Percentiles rank a stretch among this genome's conserved stretches.
phyloP scores from a whole-genome alignment of 257 asterid species.

The Galeopsis tetrahit region DNA sequence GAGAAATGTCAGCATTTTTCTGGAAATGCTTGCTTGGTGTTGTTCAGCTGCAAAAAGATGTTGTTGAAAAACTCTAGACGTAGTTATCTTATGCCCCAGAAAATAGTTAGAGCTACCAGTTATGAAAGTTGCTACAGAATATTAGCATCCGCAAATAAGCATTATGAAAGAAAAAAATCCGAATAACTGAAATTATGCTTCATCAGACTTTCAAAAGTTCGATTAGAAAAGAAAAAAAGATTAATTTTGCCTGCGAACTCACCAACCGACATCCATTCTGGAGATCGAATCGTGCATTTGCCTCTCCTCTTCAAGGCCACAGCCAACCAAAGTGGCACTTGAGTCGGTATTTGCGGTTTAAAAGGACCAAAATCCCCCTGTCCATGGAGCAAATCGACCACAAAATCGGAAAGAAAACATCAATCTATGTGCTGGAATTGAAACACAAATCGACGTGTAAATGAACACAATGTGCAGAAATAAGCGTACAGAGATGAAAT shows the following conservation, averaged over 20 bases:
- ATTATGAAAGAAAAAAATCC: neutral
- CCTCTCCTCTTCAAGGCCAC: constrained; percentile 95
- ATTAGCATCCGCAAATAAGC: neutral
- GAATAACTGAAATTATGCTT: neutral
- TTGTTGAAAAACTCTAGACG: neutral
- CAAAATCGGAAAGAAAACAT: neutral
- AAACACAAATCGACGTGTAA: neutral
- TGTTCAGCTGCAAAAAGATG: neutral
- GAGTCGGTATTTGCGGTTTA: constrained; percentile 68
- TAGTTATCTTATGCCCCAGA: neutral
- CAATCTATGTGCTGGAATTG: constrained; percentile 7
- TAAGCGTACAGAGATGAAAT: constrained; percentile 68
- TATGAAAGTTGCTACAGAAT: neutral
- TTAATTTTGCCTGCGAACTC: constrained; percentile 31
- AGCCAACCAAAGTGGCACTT: constrained; percentile 93
- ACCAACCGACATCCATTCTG: constrained; percentile 94
- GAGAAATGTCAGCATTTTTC: neutral
- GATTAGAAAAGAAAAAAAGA: neutral
- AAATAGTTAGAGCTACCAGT: neutral
- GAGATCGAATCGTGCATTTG: constrained; percentile 84
- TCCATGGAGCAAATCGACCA: constrained; percentile 26
- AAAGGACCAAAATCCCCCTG: constrained; percentile 97
- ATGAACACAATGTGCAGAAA: neutral
- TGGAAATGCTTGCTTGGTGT: neutral
- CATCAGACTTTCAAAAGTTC: neutral